Evolutionary conservation across 1,284 basidiomycete genomes (phyloP).

Genomic region (Tylopilus sp.): DNA sequence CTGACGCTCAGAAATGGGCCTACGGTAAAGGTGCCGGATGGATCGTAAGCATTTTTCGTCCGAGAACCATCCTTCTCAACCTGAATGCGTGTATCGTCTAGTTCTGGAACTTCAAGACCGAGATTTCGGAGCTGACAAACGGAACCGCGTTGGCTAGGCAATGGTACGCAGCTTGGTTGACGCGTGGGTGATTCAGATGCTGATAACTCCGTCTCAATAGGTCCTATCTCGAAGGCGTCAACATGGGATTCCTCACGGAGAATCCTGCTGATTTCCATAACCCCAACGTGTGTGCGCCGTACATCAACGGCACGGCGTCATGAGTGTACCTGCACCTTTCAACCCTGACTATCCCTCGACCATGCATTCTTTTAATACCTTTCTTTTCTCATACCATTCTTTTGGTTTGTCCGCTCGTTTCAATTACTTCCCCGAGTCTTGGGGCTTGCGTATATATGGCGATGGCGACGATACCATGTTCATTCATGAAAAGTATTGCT

Average conservation of each 20-base stretch:
- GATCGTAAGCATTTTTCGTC: slow-evolving; percentile 57
- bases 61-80: not conserved
- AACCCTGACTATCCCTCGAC: too few species aligned
- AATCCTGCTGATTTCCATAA: slow-evolving; percentile 65
- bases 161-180: too few species aligned
- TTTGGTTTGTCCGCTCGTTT: too few species aligned
- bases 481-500: too few species aligned
- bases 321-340: slow-evolving; percentile 2
- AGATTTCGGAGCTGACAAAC: slow-evolving; percentile 55
- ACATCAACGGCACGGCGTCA: slow-evolving; percentile 37
- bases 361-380: too few species aligned
- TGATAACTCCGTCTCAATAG: slow-evolving; percentile 44
- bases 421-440: too few species aligned
- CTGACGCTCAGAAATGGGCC: slow-evolving; percentile 77
- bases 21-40: slow-evolving; percentile 71
- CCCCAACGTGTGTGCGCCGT: slow-evolving; percentile 66
- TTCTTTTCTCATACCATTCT: too few species aligned
- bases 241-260: slow-evolving; percentile 63
- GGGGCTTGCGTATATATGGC: too few species aligned
- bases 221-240: slow-evolving; percentile 74
- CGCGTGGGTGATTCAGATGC: too few species aligned
- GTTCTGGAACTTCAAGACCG: slow-evolving; percentile 83
- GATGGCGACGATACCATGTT: too few species aligned
- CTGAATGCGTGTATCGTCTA: slow-evolving; percentile 42
- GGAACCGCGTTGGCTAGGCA: slow-evolving; percentile 59